Base-by-base conservation (phyloP, 192 early-diverging fungal species). In the Borealophlyctis nickersoniae region DNA sequence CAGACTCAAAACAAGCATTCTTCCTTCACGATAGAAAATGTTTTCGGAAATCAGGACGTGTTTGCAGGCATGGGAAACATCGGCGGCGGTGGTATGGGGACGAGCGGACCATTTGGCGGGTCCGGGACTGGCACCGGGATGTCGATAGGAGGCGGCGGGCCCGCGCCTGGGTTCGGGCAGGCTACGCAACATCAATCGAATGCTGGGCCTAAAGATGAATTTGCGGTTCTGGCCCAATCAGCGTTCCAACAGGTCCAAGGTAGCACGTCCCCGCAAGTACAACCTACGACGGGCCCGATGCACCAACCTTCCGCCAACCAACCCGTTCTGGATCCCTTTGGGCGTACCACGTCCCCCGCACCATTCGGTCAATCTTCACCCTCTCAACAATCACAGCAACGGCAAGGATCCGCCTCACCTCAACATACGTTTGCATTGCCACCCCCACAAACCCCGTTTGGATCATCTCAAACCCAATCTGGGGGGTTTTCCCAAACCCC, bases 11-110 rank as follows among this genome's bases (percentile, higher is more conserved):
- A n/a, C n/a, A n/a, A n/a, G n/a, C n/a, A n/a, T n/a, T 45, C 39
- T 7, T 7, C 39, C 19, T 78, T 78, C 50, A 78, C 76, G n/a
- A 69, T 78, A 3, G 76, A 78, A 45, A 78, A 74, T 59, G 76
- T 78, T 4, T 78, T 78, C 62, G 76, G 76, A 23, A 62, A 63
- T 36, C 19, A 19, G 13, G 59, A 51, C 19, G 52, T 36, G 11
- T 69, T 61, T 34, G 56, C 26, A 23, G 39, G 39, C 19, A 19
- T 7, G 39, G 39, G 39, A 13, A 49, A 49, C 27, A 27, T 28
- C 35, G 50, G 36, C 11, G 28, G 16, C 14, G 64, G 32, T 4
- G 62, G 62, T 1, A 52, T 27, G 29, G 60, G 45, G 7, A 19
- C 39, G 7, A 7, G 9, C 39, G 7, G 9, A 19, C 39, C 39